phyloP scores from a whole-genome alignment of 805 yeast species.

The Starmerella bombi region DNA sequence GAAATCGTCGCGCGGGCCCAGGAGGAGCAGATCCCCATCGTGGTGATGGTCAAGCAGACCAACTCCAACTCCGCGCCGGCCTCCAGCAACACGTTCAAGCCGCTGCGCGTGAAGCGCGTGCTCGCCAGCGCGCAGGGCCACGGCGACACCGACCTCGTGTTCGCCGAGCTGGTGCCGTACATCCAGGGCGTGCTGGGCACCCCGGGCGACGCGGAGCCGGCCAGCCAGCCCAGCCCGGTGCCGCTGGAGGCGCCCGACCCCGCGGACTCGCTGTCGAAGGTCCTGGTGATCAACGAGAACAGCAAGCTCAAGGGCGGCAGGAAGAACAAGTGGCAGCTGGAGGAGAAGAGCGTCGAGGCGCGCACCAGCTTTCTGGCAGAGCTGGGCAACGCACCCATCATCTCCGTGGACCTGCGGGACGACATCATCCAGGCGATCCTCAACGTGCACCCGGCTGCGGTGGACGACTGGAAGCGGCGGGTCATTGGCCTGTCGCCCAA shows the following conservation, averaged over 20 bases:
- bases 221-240: neutral
- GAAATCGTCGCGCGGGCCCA: constrained; percentile 53
- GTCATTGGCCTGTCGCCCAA: constrained; percentile 74
- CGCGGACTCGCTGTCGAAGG: neutral
- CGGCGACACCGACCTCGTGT: constrained; percentile 59
- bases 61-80: constrained; percentile 23
- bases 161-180: constrained; percentile 47
- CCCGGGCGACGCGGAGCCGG: neutral
- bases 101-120: constrained; percentile 56
- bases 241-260: neutral
- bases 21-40: constrained; percentile 59
- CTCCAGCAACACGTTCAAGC: constrained; percentile 49
- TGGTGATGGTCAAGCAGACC: constrained; percentile 68
- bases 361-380: constrained; percentile 41
- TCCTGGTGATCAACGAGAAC: constrained; percentile 61
- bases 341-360: constrained; percentile 56
- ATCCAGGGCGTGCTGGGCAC: constrained; percentile 27
- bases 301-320: constrained; percentile 59
- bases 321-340: constrained; percentile 66
- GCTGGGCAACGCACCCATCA: constrained; percentile 54
- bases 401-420: constrained; percentile 65
- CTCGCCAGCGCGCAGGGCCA: constrained; percentile 25
- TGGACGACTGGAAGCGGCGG: constrained; percentile 51
- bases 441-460: constrained; percentile 22
- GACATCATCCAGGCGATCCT: constrained; percentile 71